Evolutionary conservation across 2,329 filamentous ascomycete genomes (phyloP).

Genomic region (Fusarium mundagurra): DNA sequence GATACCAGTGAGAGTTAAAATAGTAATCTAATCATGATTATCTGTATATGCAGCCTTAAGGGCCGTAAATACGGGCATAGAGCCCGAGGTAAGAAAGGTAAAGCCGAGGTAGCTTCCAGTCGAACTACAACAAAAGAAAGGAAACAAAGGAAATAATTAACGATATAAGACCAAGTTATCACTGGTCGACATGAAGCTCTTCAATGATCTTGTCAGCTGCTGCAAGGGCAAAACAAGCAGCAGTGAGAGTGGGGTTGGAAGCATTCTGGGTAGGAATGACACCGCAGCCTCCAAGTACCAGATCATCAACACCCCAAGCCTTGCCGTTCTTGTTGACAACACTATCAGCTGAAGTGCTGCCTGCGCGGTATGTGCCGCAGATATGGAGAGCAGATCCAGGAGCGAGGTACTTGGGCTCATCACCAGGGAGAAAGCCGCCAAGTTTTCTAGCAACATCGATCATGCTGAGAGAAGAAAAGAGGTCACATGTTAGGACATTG

Average conservation of each 20-base stretch:
- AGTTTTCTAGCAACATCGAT: neutral
- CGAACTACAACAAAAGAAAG: neutral
- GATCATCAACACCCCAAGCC: neutral
- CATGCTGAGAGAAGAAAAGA: neutral
- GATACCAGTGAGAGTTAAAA: neutral
- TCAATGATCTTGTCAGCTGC: conserved; percentile 6
- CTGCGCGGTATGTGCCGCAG: conserved; percentile 2
- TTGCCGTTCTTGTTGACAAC: conserved; percentile 1
- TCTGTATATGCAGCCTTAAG: neutral
- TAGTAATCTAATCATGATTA: neutral
- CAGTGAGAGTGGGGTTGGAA: neutral
- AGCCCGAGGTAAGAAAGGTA: neutral
- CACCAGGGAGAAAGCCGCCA: neutral
- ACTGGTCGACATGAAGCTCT: neutral
- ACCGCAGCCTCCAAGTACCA: neutral
- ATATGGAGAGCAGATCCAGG: neutral
- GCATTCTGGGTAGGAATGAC: conserved; percentile 5
- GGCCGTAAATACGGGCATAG: neutral
- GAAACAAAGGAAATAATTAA: neutral
- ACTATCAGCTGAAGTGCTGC: neutral
- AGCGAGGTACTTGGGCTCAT: conserved; percentile 1
- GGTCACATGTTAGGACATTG: neutral
- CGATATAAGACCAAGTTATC: neutral
- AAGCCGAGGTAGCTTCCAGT: neutral
- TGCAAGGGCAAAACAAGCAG: conserved; percentile 3